Conservation (phyloP, 352 stramenopile genomes). For the Pythium periplocum region DNA sequence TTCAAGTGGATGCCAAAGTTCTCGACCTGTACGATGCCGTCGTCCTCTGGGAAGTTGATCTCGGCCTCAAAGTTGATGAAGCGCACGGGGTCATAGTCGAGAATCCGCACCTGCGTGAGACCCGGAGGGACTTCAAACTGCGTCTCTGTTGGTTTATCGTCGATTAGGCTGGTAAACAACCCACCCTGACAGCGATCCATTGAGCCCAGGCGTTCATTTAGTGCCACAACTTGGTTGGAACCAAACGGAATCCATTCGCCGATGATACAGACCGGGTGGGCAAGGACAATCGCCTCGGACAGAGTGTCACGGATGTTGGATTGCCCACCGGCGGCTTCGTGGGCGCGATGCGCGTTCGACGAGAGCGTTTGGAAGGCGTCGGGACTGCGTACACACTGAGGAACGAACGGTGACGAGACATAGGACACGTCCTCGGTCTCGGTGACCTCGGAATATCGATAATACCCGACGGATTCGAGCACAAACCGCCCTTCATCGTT, state of each 20-base stretch:
- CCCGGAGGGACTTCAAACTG: constrained; percentile 84
- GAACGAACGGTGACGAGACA: constrained; percentile 93
- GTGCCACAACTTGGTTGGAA: constrained; percentile 93
- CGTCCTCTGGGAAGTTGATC: constrained; percentile 93
- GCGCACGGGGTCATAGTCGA: constrained; percentile 95
- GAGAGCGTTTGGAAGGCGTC: constrained; percentile 67
- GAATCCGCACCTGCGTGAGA: constrained; percentile 90
- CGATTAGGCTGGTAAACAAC: constrained; percentile 91
- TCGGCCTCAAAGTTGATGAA: constrained; percentile 98
- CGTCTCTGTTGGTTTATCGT: constrained; percentile 69
- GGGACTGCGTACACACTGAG: constrained; percentile 89
- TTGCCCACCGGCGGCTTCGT: constrained; percentile 77
- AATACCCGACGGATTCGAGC: constrained; percentile 79
- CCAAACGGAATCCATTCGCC: constrained; percentile 97
- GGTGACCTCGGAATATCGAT: constrained; percentile 90
- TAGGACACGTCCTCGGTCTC: constrained; percentile 95
- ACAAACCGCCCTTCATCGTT: constrained; percentile 62
- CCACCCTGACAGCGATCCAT: constrained; percentile 93
- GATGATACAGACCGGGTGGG: constrained; percentile 92
- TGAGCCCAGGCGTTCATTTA: constrained; percentile 94
- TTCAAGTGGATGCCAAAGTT: constrained; percentile 90
- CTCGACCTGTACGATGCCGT: constrained; percentile 92
- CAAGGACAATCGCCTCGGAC: constrained; percentile 91
- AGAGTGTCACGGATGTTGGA: constrained; percentile 91
- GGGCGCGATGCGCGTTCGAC: constrained; percentile 89